These are phyloP conservation scores for Malus orientalis DNA, from an alignment of 306 rosid genomes.

Conservation along the genomic window DNA sequence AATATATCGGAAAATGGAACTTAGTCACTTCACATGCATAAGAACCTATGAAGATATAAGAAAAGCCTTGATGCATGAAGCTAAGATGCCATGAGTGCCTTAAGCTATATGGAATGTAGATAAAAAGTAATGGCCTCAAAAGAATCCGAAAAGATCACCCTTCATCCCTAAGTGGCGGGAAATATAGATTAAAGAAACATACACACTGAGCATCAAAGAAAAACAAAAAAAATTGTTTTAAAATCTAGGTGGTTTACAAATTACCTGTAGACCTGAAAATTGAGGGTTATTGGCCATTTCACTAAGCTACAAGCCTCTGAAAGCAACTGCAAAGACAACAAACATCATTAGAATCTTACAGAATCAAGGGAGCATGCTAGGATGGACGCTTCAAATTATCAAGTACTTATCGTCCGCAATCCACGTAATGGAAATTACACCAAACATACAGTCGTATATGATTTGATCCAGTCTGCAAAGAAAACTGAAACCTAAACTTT, in stretches of 20 bases:
- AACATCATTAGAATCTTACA: neutral
- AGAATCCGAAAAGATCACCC: neutral
- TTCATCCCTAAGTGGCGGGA: neutral
- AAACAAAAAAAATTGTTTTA: neutral
- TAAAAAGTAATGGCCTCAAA: neutral
- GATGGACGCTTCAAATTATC: neutral
- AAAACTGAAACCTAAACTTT: neutral
- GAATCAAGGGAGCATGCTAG: neutral
- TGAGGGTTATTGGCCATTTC: slow-evolving; percentile 75
- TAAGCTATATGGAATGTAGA: neutral
- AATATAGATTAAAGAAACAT: neutral
- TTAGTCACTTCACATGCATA: neutral
- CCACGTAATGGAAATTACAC: neutral
- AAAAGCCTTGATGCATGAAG: slow-evolving; percentile 1
- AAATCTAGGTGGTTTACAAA: neutral
- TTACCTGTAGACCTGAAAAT: slow-evolving; percentile 76
- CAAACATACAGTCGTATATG: neutral
- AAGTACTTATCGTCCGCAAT: neutral
- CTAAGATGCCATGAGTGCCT: neutral
- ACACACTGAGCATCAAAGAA: neutral
- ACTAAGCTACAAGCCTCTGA: slow-evolving; percentile 6
- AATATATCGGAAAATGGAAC: neutral
- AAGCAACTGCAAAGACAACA: slow-evolving; percentile 34
- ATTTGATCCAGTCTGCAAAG: neutral
- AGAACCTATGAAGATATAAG: neutral